These are phyloP conservation scores for Aspergillus bombycis DNA, from an alignment of 2,329 filamentous ascomycete genomes.

Conservation along the genomic window DNA sequence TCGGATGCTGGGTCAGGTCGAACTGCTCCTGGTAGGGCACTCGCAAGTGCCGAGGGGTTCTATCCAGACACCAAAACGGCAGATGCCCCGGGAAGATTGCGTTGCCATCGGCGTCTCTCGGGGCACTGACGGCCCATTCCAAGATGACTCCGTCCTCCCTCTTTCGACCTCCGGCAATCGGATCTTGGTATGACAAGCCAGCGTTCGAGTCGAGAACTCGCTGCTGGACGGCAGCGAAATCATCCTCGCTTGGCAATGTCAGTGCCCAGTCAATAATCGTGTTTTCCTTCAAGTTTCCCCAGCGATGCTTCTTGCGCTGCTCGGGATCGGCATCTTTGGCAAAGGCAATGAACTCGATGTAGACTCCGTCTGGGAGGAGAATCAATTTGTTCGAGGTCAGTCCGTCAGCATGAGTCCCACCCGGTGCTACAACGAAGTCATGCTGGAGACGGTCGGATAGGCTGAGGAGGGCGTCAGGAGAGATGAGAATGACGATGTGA, in stretches of 20 bases:
- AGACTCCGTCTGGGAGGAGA: background rate
- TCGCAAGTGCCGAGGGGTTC: background rate
- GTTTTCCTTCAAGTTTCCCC: background rate
- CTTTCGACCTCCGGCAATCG: background rate
- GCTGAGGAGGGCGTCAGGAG: background rate
- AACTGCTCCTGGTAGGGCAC: background rate
- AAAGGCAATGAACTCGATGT: background rate
- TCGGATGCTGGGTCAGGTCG: background rate
- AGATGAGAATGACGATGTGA: background rate
- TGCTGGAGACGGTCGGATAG: background rate
- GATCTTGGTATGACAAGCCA: background rate
- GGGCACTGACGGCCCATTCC: background rate
- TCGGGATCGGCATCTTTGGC: background rate
- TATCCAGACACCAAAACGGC: background rate
- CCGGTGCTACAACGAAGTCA: background rate
- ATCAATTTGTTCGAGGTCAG: background rate
- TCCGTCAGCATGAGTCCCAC: background rate
- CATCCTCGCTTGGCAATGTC: background rate
- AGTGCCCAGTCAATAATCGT: background rate
- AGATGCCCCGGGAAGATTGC: background rate
- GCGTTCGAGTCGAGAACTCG: background rate
- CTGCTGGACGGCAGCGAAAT: background rate
- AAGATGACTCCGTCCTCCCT: background rate
- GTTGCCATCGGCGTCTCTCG: background rate
- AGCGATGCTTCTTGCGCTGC: background rate